phyloP scores from a whole-genome alignment of 1,284 basidiomycete genomes.

The Tilletia caries region DNA sequence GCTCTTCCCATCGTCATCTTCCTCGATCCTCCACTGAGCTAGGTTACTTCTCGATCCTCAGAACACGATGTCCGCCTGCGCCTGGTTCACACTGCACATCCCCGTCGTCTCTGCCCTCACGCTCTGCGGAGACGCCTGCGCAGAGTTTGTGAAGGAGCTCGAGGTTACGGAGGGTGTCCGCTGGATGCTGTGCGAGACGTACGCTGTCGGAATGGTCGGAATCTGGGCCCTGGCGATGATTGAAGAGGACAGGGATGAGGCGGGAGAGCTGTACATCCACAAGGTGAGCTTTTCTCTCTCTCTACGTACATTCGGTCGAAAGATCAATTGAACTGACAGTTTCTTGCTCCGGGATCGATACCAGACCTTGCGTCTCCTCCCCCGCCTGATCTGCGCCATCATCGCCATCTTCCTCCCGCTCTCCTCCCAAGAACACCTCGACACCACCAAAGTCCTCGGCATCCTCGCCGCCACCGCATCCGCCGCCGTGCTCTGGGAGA shows the following conservation, averaged over 20 bases:
- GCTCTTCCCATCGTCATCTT: neutral
- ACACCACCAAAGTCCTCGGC: slow-evolving; percentile 27
- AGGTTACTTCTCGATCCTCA: neutral
- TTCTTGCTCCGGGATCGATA: neutral
- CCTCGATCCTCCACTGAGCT: neutral
- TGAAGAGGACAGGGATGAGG: slow-evolving; percentile 33
- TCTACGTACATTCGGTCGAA: neutral
- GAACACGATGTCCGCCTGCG: slow-evolving; percentile 16
- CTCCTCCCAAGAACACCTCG: slow-evolving; percentile 25
- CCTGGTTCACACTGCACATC: slow-evolving; percentile 33
- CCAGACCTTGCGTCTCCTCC: slow-evolving; percentile 26
- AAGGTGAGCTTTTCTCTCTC: slow-evolving; percentile 14
- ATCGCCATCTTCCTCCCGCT: slow-evolving; percentile 37
- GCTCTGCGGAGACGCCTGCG: slow-evolving; percentile 37
- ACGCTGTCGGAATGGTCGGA: slow-evolving; percentile 34
- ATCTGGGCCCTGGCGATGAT: slow-evolving; percentile 31
- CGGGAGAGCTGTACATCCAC: slow-evolving; percentile 33
- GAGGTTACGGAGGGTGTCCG: slow-evolving; percentile 29
- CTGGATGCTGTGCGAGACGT: slow-evolving; percentile 36
- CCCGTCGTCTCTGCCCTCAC: slow-evolving; percentile 39
- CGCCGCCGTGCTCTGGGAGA: slow-evolving; percentile 33
- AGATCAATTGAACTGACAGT: neutral
- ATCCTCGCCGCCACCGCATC: slow-evolving; percentile 26
- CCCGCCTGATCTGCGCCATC: slow-evolving; percentile 28
- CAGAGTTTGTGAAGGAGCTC: slow-evolving; percentile 35